A percentile compares a stretch with the other conserved stretches of the same genome.
Evolutionary conservation across 495 filamentous ascomycete species (phyloP).

Genomic region (Neurospora pannonica): DNA sequence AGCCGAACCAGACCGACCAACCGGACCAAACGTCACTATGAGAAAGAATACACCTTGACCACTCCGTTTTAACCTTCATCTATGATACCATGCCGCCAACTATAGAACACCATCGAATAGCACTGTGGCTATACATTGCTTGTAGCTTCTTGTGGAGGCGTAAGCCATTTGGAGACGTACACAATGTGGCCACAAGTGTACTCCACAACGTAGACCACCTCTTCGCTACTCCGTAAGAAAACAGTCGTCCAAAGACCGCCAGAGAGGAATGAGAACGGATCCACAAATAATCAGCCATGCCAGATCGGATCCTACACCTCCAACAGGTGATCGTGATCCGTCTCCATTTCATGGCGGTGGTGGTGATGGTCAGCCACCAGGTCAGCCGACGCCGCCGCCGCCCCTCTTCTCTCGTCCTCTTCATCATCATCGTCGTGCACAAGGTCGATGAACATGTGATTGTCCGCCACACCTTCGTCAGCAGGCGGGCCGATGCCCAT

Average conservation of each 20-base stretch:
- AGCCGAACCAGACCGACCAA: not conserved
- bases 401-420: conserved; percentile 18
- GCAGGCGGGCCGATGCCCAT: conserved; percentile 22
- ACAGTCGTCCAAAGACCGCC: not conserved
- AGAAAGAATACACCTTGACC: not conserved
- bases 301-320: not conserved
- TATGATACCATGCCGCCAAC: not conserved
- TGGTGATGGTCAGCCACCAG: conserved; percentile 29
- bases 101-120: too few relatives aligned
- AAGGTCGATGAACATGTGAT: conserved; percentile 45
- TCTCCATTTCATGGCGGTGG: conserved; percentile 27
- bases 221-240: not conserved
- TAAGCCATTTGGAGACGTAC: too few relatives aligned
- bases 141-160: too few relatives aligned
- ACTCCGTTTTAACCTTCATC: not conserved
- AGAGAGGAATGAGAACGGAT: not conserved
- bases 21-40: not conserved
- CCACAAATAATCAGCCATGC: not conserved
- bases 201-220: not conserved
- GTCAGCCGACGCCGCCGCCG: conserved; percentile 5
- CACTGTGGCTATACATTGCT: too few relatives aligned
- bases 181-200: not conserved
- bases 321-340: not conserved
- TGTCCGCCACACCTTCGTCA: conserved; percentile 35
- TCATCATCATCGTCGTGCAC: conserved; percentile 43